Base-by-base conservation (phyloP, 768 basidiomycete genomes). In the Trametes cubensis region DNA sequence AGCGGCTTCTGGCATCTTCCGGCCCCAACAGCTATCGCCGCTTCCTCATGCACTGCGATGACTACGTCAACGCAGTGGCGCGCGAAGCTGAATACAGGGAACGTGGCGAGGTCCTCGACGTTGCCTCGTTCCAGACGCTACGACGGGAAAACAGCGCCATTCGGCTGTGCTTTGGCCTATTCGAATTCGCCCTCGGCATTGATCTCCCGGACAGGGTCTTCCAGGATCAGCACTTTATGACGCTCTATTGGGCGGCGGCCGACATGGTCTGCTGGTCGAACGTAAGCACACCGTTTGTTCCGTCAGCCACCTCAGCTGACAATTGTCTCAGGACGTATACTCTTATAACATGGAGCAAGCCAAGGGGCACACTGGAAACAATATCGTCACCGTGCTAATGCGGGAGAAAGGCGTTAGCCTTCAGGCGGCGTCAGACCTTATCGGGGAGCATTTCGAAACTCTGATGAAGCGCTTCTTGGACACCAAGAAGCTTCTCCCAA, bases 301-400 rank as follows among this genome's bases (percentile, higher is more conserved):
- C 4, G 10, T 7, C 23, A 6, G 8, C 21, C 26, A 45, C 20
- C 44, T 44, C 2, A 42, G 21, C 10, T 15, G 3, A 18, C 45
- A 34, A 11, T 28, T 17, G 10, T 4, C 53, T 11, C 10, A 88
- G 87, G 87, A 90, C 60, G 75, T 89, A 25, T 88, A 88, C 67
- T 88, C 86, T 14, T 90, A 89, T 75, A 84, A 88, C 72, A 84
- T 88, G 83, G 88, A 91, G 69, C 86, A 89, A 69, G 82, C 84
- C 56, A 86, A 85, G 69, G 89, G 87, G 18, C 83, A 84, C 58
- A 77, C 76, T 25, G 86, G 86, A 38, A 89, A 80, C 69, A 81
- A 81, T 58, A 72, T 85, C 15, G 73, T 86, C 34, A 80, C 80
- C 1, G 76, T 83, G 17, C 78, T 84, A 44, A 84, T 83, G 82